phyloP scores from a whole-genome alignment of 345 rosid species.

The Acer saccharum region DNA sequence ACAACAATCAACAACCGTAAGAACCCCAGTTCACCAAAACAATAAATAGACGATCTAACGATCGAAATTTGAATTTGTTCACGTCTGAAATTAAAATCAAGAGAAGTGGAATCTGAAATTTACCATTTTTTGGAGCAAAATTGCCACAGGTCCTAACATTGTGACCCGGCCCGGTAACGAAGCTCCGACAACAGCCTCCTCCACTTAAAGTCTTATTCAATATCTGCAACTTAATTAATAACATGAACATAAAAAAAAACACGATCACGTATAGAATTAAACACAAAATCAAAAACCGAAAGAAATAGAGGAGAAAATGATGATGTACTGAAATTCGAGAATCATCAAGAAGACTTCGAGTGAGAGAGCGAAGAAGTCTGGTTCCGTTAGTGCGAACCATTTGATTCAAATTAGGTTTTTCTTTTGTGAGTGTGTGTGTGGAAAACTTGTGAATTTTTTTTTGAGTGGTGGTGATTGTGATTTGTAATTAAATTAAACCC shows the following conservation, averaged over 20 bases:
- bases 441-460: background rate
- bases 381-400: constrained; percentile 73
- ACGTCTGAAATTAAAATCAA: background rate
- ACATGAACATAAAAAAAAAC: background rate
- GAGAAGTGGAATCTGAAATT: background rate
- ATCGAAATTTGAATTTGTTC: background rate
- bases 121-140: constrained; percentile 42
- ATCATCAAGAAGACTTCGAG: constrained; percentile 39
- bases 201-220: constrained; percentile 26
- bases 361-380: constrained; percentile 51
- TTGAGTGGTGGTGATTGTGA: background rate
- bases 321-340: constrained; percentile 38
- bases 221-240: constrained; percentile 37
- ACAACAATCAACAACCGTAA: too few relatives aligned
- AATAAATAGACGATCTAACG: background rate
- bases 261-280: background rate
- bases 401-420: constrained; percentile 10
- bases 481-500: constrained; percentile 33
- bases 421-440: background rate
- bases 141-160: constrained; percentile 32
- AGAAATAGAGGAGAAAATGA: background rate
- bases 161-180: constrained; percentile 35
- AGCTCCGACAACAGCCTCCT: constrained; percentile 54
- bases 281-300: background rate
- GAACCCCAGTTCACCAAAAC: background rate